Base-by-base conservation (phyloP, 2,329 filamentous ascomycete species). In the Alternaria tenuissima region DNA sequence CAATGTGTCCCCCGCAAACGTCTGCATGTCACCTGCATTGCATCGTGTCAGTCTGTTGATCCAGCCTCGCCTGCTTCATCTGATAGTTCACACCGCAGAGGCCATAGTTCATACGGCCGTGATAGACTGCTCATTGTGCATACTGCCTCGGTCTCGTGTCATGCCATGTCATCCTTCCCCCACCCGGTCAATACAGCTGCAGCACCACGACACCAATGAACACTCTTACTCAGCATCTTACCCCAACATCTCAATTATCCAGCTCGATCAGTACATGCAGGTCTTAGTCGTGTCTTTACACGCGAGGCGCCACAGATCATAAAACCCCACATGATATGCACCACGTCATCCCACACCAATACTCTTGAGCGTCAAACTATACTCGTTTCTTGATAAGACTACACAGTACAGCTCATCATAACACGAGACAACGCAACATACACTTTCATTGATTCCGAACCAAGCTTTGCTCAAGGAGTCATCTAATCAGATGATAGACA, bases 301-400 rank as follows among this genome's bases (percentile, higher is more conserved):
- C 34, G 46, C 46, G 46, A 49, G 30, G 5, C 46, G 46, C 32
- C 46, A 36, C 32, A 24, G 30, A 49, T 32, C 14, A 20, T 36
- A 20, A 49, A 49, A 49, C 46, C 32, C 46, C 46, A 41, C 49
- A 52, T 36, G 14, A 41, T 14, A 26, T n/a, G 36, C 24, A 52
- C 49, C 49, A 52, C 49, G 49, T 52, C 49, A 41, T 41, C 49
- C n/a, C 24, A 41, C 36, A 52, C 26, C 49, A 41, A 52, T 52
- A 49, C 32, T 49, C 46, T 38, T 36, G 20, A 49, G 30, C 32
- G 32, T 38, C 46, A 38, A 38, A 49, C 32, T 36, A 36, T 24
- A 11, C 32, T 24, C 20, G 22, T 22, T 49, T 49, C 34, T 24
- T n/a, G 18, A 26, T 26, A 38, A 24, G 32, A 49, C 46, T 38